These are phyloP conservation scores for Barnettozyma siamensis DNA, from an alignment of 805 yeast genomes.

Conservation along the genomic window DNA sequence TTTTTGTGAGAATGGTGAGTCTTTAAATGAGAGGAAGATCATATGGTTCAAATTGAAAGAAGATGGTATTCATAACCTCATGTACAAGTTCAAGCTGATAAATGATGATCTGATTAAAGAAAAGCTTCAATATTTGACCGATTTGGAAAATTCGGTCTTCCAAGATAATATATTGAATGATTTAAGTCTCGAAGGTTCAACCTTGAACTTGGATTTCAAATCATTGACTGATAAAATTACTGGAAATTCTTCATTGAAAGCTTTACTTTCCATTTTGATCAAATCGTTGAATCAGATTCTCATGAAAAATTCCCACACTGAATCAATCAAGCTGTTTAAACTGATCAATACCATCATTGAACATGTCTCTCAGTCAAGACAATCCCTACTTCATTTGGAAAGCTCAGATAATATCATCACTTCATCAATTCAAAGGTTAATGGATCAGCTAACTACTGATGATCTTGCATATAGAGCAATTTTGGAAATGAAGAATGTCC, in stretches of 20 bases:
- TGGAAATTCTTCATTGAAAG: slow-evolving; percentile 50
- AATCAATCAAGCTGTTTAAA: slow-evolving; percentile 42
- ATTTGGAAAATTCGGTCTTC: slow-evolving; percentile 11
- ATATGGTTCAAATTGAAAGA: slow-evolving; percentile 29
- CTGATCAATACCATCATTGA: slow-evolving; percentile 43
- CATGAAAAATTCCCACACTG: slow-evolving; percentile 39
- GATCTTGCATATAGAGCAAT: slow-evolving; percentile 66
- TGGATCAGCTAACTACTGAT: slow-evolving; percentile 64
- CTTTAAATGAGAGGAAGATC: slow-evolving; percentile 23
- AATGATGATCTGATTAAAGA: slow-evolving; percentile 32
- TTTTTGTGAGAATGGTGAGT: slow-evolving; percentile 21
- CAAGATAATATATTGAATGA: slow-evolving; percentile 17
- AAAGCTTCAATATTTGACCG: slow-evolving; percentile 19
- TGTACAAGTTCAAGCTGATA: slow-evolving; percentile 33
- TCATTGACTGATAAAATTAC: slow-evolving; percentile 26
- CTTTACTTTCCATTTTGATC: slow-evolving; percentile 53
- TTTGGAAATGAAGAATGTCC: slow-evolving; percentile 41
- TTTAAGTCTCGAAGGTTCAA: slow-evolving; percentile 22
- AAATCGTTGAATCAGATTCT: slow-evolving; percentile 50
- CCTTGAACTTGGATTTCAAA: slow-evolving; percentile 11
- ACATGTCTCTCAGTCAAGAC: slow-evolving; percentile 35
- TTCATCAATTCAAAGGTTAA: slow-evolving; percentile 58
- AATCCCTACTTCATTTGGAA: slow-evolving; percentile 29
- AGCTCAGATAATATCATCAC: slow-evolving; percentile 46
- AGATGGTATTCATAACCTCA: slow-evolving; percentile 30